Evolutionary conservation across 169 alveolate genomes (phyloP).

Genomic region (Plasmodium knowlesi): DNA sequence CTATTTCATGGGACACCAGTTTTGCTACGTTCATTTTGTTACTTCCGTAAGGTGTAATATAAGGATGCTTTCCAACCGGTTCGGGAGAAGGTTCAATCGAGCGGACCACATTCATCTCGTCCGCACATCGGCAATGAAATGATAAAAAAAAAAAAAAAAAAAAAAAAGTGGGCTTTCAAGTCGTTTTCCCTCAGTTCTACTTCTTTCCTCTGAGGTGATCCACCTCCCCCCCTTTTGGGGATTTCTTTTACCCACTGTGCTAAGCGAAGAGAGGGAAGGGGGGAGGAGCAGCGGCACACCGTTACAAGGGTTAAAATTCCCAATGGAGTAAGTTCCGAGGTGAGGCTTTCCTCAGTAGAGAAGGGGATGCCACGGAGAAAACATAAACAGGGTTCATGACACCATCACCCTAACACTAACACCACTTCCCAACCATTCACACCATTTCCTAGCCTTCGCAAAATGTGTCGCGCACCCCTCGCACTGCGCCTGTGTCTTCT

Average conservation of each 20-base stretch:
- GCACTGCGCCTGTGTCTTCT: not conserved
- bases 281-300: not conserved
- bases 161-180: not conserved
- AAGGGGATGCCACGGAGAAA: not conserved
- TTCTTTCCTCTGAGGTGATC: not conserved
- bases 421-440: no score
- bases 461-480: not conserved
- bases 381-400: not conserved
- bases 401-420: no score
- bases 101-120: not conserved
- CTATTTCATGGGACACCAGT: not conserved
- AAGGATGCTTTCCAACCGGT: not conserved
- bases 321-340: not conserved
- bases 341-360: not conserved
- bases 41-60: not conserved
- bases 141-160: no score
- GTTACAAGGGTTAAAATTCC: not conserved
- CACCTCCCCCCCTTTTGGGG: not conserved
- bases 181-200: not conserved
- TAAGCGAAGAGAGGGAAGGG: not conserved
- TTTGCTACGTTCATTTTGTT: not conserved
- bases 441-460: not conserved
- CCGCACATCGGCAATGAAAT: not conserved
- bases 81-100: not conserved
- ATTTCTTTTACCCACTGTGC: not conserved